These are phyloP conservation scores for Cyberlindnera lachancei DNA, from an alignment of 805 yeast genomes.

Conservation along the genomic window DNA sequence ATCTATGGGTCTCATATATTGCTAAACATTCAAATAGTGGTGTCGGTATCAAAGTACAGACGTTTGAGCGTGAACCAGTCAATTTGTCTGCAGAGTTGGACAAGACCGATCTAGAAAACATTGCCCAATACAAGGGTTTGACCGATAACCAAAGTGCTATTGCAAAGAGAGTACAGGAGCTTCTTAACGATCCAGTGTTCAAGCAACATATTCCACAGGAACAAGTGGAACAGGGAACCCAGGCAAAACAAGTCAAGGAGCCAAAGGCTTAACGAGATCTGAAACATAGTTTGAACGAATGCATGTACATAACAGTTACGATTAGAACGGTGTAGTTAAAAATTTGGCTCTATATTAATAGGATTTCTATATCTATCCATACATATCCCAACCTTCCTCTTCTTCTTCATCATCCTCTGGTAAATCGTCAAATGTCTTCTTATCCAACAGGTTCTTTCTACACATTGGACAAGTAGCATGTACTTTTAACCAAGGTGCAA, in stretches of 20 bases:
- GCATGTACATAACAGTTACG: slow-evolving; percentile 7
- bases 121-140: slow-evolving; percentile 5
- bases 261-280: not conserved
- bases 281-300: slow-evolving; percentile 1
- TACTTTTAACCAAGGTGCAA: slow-evolving; percentile 79
- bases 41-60: slow-evolving; percentile 73
- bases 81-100: slow-evolving; percentile 36
- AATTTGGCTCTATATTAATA: not conserved
- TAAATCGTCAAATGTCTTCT: slow-evolving; percentile 29
- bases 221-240: slow-evolving; percentile 3
- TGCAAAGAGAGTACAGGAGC: slow-evolving; percentile 52
- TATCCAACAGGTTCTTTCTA: slow-evolving; percentile 58
- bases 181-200: slow-evolving; percentile 66
- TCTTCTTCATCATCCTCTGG: slow-evolving; percentile 34
- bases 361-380: slow-evolving; percentile 39
- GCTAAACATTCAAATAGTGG: slow-evolving; percentile 72
- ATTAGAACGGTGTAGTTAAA: not conserved
- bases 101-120: slow-evolving; percentile 7
- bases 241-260: slow-evolving; percentile 9
- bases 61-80: slow-evolving; percentile 47
- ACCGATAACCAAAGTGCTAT: slow-evolving; percentile 12
- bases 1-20: slow-evolving; percentile 71
- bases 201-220: slow-evolving; percentile 34
- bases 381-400: slow-evolving; percentile 72
- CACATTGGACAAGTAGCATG: slow-evolving; percentile 83